Evolutionary conservation across 805 yeast species (phyloP), one percentile per base, ranked within the genome.

Genomic region (Suhomyces sp.): DNA sequence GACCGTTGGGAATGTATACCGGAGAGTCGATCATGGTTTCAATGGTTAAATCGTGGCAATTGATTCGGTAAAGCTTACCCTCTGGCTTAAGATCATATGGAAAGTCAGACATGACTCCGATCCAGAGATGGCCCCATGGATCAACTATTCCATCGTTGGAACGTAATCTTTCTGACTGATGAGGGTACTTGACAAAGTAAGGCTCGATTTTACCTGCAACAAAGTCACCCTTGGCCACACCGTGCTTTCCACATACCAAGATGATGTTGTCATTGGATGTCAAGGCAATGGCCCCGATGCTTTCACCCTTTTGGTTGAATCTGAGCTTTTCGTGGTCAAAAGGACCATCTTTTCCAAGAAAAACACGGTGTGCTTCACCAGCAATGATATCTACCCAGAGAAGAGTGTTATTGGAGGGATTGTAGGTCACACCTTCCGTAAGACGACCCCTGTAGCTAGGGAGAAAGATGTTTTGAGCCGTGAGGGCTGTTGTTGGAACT

Each of bases 141-240:
- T 86, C 88, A 25, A 88, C 74, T 29, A 77, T 74, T 0, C 96
- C 96, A 54, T 88, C 97, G 51, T 88, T 88, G 26, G 93, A 82
- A 15, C 72, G 48, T 33, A 63, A 48, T 24, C 61, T 44, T 5
- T 29, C 20, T 11, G 44, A 39, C 21, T 46, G 44, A 31, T 56
- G 51, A 9, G 68, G 62, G 38, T 66, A 63, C 28, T 63, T 61
- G 33, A 72, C 48, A 18, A 77, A 62, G 39, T 59, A 81, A 8
- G 26, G 20, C 18, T 60, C 53, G 39, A 58, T 44, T 13, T 58
- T 47, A 2, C 53, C 56, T n/a, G 61, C 42, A 7, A 25, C 36
- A 46, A 83, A 70, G 48, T 72, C 64, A 22, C 76, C 76, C 26
- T 62, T 59, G 9, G 78, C 84, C 31, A 85, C 68, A 14, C 95